Evolutionary conservation across 331 rosid species (phyloP).

Genomic region (Quercus lobata): DNA sequence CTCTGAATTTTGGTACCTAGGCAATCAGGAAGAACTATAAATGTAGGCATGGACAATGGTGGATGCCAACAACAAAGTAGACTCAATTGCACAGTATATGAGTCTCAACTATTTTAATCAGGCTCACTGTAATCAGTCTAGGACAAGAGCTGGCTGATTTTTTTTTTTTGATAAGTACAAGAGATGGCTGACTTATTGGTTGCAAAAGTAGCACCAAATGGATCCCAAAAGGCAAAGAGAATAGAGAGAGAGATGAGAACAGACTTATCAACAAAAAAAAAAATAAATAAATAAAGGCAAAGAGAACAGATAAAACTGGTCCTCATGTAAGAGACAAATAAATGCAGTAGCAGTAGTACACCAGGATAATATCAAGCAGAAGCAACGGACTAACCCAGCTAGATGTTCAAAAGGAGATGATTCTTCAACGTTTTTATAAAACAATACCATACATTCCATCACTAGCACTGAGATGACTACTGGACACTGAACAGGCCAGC

Average conservation of each 20-base stretch:
- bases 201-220: neutral
- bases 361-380: neutral
- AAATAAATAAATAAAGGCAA: neutral
- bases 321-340: constrained; percentile 1
- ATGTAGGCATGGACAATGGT: constrained; percentile 11
- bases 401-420: neutral
- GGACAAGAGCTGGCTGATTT: neutral
- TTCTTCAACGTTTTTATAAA: neutral
- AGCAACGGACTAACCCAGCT: neutral
- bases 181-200: neutral
- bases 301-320: neutral
- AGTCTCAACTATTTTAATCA: neutral
- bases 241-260: neutral
- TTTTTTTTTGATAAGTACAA: neutral
- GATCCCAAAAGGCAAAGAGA: neutral
- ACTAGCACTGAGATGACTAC: neutral
- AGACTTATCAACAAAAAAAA: no score
- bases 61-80: constrained; percentile 13
- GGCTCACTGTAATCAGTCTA: neutral
- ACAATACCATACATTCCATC: neutral
- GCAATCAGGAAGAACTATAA: constrained; percentile 17
- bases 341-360: neutral
- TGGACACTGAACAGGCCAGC: constrained; percentile 4
- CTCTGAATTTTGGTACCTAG: constrained; percentile 72
- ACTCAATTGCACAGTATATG: neutral